Percentiles rank a stretch among this genome's conserved stretches.
These are phyloP conservation scores for Pythium graminicola DNA, from an alignment of 352 stramenopile genomes.

Conservation along the genomic window DNA sequence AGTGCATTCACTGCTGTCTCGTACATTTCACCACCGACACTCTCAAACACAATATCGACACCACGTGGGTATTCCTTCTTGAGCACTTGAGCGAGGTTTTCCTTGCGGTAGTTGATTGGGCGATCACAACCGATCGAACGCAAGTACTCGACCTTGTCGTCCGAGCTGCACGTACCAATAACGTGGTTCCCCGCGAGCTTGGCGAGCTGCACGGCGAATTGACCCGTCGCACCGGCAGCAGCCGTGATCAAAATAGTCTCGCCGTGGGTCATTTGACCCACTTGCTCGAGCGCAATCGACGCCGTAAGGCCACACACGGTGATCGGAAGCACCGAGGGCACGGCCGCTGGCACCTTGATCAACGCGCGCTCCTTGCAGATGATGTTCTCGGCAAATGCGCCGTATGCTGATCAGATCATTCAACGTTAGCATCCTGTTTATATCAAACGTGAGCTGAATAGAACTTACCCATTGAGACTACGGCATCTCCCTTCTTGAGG, in stretches of 20 bases:
- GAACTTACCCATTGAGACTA: conserved; percentile 35
- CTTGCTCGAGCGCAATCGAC: conserved; percentile 37
- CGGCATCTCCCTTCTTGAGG: conserved; percentile 37
- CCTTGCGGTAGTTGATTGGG: conserved; percentile 72
- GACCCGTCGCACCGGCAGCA: conserved; percentile 49
- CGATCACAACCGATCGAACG: conserved; percentile 45
- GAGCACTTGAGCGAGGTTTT: conserved; percentile 36
- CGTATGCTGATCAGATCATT: conserved; percentile 23
- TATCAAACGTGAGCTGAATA: neutral
- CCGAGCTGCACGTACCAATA: conserved; percentile 59
- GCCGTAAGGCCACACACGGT: conserved; percentile 35
- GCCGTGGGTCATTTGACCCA: conserved; percentile 35
- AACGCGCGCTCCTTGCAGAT: conserved; percentile 26
- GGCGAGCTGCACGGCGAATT: conserved; percentile 68
- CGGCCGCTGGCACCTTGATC: conserved; percentile 22
- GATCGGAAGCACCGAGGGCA: conserved; percentile 32
- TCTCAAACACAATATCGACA: conserved; percentile 44
- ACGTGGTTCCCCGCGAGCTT: conserved; percentile 62
- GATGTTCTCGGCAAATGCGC: conserved; percentile 35
- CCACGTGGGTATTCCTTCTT: conserved; percentile 43
- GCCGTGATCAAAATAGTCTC: conserved; percentile 44
- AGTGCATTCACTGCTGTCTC: conserved; percentile 31
- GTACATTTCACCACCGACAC: conserved; percentile 39
- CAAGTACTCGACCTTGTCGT: conserved; percentile 75
- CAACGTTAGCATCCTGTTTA: neutral